Evolutionary conservation across 176 grass and related monocot species (phyloP).

Genomic region (Ensete glaucum): DNA sequence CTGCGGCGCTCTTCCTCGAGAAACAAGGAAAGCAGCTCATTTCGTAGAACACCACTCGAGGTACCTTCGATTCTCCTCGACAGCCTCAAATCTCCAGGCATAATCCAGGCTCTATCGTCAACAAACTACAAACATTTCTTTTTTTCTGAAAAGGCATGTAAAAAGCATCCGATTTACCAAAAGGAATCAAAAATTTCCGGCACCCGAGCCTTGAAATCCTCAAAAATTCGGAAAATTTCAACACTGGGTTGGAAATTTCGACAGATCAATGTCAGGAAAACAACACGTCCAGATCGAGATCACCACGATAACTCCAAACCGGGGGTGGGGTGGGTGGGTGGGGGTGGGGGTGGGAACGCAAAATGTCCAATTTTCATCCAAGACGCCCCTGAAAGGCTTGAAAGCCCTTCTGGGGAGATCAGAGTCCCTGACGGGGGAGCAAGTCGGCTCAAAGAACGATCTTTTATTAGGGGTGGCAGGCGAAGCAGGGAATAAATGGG

Average conservation of each 20-base stretch:
- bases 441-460: not conserved
- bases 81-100: not conserved
- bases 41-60: not conserved
- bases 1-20: not conserved
- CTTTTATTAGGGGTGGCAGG: not conserved
- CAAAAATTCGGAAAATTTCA: not conserved
- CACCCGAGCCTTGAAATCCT: not conserved
- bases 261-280: no score
- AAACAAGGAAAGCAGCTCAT: constrained; percentile 12
- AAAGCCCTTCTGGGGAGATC: not conserved
- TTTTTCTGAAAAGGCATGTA: not conserved
- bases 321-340: no score
- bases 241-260: no score
- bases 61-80: not conserved
- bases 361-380: not conserved
- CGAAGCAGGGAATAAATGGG: not conserved
- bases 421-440: not conserved
- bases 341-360: no score
- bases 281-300: no score
- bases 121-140: not conserved
- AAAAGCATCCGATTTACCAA: not conserved
- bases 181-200: not conserved
- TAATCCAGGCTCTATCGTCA: not conserved
- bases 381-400: not conserved
- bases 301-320: no score